phyloP scores from a whole-genome alignment of 2,329 filamentous ascomycete species.

The Neurospora crassa region DNA sequence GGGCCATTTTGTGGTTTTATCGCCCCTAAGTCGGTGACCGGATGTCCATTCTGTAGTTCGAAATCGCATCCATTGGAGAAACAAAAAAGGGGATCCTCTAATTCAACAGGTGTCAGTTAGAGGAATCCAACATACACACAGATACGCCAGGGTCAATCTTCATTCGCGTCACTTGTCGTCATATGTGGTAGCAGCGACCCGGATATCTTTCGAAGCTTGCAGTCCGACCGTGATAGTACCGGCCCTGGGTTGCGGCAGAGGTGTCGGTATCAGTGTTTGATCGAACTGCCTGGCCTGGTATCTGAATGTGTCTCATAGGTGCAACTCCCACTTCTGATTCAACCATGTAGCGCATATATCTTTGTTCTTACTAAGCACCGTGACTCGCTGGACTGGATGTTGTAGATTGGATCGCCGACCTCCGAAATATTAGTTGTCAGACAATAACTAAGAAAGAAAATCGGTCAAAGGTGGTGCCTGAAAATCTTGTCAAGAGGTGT shows the following conservation, averaged over 20 bases:
- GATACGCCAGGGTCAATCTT: neutral
- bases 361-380: neutral
- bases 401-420: neutral
- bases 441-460: neutral
- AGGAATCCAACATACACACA: neutral
- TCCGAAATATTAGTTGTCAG: neutral
- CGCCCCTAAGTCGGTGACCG: neutral
- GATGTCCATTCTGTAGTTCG: neutral
- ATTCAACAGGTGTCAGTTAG: neutral
- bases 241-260: neutral
- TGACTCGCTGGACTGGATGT: neutral
- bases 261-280: neutral
- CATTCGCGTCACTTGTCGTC: conserved; percentile 13
- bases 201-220: neutral
- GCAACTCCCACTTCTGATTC: neutral
- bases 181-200: conserved; percentile 4
- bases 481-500: neutral
- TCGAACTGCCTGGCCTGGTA: neutral
- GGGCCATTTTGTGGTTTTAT: neutral
- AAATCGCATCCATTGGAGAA: neutral
- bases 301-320: neutral
- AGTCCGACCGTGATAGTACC: neutral
- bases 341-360: neutral
- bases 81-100: neutral
- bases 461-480: neutral